Conservation (phyloP, 2,329 filamentous ascomycete species). For the Verticillium dahliae region DNA sequence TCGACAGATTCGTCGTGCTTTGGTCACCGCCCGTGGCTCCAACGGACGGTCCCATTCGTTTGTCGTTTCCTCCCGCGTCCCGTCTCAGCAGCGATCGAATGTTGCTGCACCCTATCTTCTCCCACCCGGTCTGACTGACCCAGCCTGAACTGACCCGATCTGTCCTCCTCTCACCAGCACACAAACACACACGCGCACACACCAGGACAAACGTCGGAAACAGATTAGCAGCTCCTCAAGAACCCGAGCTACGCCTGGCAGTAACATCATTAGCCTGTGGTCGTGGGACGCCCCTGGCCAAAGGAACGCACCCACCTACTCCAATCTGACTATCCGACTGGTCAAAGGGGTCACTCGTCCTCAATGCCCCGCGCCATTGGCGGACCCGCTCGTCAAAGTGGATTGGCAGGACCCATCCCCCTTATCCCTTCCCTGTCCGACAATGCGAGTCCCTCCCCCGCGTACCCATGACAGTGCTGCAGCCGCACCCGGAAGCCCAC, state of each 20-base stretch:
- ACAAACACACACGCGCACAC: not conserved
- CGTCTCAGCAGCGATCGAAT: not conserved
- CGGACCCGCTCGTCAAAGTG: not conserved
- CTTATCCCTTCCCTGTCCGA: not conserved
- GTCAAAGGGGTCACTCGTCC: not conserved
- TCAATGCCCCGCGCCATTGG: not conserved
- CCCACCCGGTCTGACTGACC: not conserved
- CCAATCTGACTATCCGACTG: not conserved
- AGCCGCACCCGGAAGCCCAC: not conserved
- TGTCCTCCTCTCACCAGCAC: too few species aligned
- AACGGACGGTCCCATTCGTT: constrained; percentile 30
- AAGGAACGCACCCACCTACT: not conserved
- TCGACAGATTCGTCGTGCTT: constrained; percentile 3
- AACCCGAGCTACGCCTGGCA: not conserved
- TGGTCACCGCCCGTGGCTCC: constrained; percentile 26
- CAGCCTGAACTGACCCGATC: not conserved
- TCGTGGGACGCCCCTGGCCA: not conserved
- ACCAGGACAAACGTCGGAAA: not conserved
- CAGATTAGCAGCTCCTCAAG: not conserved
- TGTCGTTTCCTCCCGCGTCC: not conserved
- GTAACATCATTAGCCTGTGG: not conserved
- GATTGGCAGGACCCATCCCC: constrained; percentile 1
- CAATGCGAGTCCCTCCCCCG: not conserved
- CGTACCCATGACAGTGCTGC: not conserved
- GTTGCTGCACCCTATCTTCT: not conserved